Evolutionary conservation across 192 early-diverging fungal genomes (phyloP).

Genomic region (Backusella parvicylindrica): DNA sequence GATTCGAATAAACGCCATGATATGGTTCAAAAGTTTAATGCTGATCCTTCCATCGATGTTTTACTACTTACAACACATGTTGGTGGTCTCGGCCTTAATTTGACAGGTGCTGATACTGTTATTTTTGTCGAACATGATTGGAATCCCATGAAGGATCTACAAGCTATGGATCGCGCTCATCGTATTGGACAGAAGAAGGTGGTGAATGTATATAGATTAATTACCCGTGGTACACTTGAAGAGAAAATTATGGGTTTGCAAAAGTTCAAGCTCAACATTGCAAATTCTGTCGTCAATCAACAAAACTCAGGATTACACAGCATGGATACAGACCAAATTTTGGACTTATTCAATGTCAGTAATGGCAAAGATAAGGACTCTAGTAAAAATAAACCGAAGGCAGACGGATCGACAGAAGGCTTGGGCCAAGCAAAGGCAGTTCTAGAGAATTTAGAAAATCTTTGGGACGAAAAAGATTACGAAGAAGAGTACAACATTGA

Average conservation of each 20-base stretch:
- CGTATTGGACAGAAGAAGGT: slow-evolving; percentile 96
- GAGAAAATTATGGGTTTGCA: slow-evolving; percentile 99
- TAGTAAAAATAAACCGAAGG: slow-evolving; percentile 35
- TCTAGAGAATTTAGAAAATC: slow-evolving; percentile 71
- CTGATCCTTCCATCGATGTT: slow-evolving; percentile 93
- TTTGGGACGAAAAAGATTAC: slow-evolving; percentile 92
- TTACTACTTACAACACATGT: slow-evolving; percentile 95
- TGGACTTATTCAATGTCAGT: slow-evolving; percentile 89
- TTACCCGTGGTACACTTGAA: slow-evolving; percentile 95
- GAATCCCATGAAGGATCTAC: slow-evolving; percentile 98
- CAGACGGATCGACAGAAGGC: slow-evolving; percentile 18
- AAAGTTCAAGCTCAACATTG: slow-evolving; percentile 98
- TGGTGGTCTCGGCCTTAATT: slow-evolving; percentile 93
- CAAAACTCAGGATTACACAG: slow-evolving; percentile 91
- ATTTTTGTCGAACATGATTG: slow-evolving; percentile 99
- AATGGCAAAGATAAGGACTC: slow-evolving; percentile 38
- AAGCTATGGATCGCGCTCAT: slow-evolving; percentile 99
- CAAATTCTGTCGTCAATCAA: slow-evolving; percentile 91
- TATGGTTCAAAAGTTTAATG: slow-evolving; percentile 93
- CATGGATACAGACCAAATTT: slow-evolving; percentile 95
- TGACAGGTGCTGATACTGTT: slow-evolving; percentile 99
- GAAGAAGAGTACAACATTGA: slow-evolving; percentile 85
- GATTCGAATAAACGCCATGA: slow-evolving; percentile 81
- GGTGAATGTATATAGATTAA: slow-evolving; percentile 97
- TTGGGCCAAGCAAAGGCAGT: slow-evolving; percentile 71